Conservation (phyloP, 176 grass and related monocot species). For the Bonia amplexicaulis region DNA sequence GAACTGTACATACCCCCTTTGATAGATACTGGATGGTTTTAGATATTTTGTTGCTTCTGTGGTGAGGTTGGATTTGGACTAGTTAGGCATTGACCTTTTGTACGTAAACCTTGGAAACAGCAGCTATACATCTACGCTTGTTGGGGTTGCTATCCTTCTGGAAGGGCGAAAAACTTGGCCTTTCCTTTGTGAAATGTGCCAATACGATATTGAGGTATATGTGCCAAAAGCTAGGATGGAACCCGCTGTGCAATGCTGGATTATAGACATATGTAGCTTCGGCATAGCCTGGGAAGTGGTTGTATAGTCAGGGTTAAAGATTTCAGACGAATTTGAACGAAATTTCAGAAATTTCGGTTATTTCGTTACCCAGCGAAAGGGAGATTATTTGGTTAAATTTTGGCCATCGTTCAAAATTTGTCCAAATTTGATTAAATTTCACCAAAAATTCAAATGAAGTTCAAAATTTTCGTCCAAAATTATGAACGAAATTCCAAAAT, state of each 20-base stretch:
- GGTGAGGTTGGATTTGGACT: conserved; percentile 15
- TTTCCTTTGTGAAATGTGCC: conserved; percentile 24
- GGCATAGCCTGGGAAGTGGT: neutral
- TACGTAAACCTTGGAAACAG: neutral
- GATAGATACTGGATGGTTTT: neutral
- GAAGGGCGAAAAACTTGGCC: conserved; percentile 14
- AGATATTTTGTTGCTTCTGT: neutral
- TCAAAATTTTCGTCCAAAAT: too few relatives aligned
- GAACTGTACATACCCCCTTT: neutral
- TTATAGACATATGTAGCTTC: neutral
- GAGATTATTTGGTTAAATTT: too few relatives aligned
- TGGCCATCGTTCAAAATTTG: too few relatives aligned
- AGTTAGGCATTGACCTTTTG: conserved; percentile 29
- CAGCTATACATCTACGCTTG: conserved; percentile 23
- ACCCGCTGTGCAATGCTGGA: neutral
- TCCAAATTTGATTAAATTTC: too few relatives aligned
- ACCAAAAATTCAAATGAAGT: too few relatives aligned
- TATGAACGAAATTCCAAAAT: too few relatives aligned
- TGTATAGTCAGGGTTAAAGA: neutral
- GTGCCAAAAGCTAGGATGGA: neutral
- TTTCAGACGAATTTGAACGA: too few relatives aligned
- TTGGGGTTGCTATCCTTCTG: conserved; percentile 32
- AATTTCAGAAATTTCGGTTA: too few relatives aligned
- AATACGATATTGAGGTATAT: conserved; percentile 13
- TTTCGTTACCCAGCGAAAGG: too few relatives aligned